A percentile compares a stretch with the other conserved stretches of the same genome.
Conservation (phyloP, 2,329 filamentous ascomycete species). For the Chrysoporthe austroafricana region DNA sequence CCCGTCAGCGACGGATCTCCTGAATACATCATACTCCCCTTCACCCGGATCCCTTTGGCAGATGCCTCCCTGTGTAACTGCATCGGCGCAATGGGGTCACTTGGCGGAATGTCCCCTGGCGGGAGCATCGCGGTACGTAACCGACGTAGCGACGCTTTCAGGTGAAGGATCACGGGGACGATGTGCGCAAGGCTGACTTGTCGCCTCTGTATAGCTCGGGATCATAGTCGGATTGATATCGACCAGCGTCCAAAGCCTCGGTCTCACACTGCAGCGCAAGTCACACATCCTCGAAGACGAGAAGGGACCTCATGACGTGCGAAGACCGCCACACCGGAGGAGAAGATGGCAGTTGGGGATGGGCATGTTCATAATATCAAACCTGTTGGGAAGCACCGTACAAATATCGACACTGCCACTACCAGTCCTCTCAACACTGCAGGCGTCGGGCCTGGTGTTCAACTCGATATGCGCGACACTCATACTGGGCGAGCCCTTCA, state of each 20-base stretch:
- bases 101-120: constrained; percentile 76
- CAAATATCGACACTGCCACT: constrained; percentile 96
- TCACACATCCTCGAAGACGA: constrained; percentile 98
- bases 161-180: not conserved
- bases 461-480: constrained; percentile 97
- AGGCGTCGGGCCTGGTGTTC: constrained; percentile 95
- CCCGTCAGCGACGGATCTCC: constrained; percentile 29
- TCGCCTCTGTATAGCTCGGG: constrained; percentile 66
- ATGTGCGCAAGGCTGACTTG: constrained; percentile 30
- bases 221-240: constrained; percentile 92
- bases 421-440: constrained; percentile 90
- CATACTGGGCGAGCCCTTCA: constrained; percentile 92
- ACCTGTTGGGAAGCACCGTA: constrained; percentile 91
- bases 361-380: constrained; percentile 95
- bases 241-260: constrained; percentile 92
- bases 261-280: constrained; percentile 94
- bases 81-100: constrained; percentile 65
- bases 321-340: constrained; percentile 85
- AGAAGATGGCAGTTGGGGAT: constrained; percentile 96
- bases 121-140: constrained; percentile 74
- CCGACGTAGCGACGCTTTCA: constrained; percentile 7
- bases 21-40: constrained; percentile 1
- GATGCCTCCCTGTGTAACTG: constrained; percentile 50
- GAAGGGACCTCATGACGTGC: constrained; percentile 76
- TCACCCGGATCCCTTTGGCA: constrained; percentile 40